Base-by-base conservation (phyloP, 495 filamentous ascomycete species). In the Bathelium albidoporum region DNA sequence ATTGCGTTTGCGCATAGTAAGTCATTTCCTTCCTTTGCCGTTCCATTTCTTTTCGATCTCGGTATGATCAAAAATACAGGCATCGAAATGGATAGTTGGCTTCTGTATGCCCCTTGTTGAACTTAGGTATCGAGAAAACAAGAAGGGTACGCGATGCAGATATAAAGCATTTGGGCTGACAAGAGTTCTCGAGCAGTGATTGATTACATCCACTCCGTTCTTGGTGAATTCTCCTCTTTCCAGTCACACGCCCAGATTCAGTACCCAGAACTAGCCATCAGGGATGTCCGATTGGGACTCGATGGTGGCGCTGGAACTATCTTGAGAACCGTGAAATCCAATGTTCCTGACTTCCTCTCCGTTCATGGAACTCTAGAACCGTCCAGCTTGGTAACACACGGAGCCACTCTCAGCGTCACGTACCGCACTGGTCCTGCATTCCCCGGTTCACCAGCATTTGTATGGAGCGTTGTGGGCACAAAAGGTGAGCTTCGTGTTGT, bases 401-500 rank as follows among this genome's bases (percentile, higher is more conserved):
- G 59, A 16, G 62, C 62, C 20, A 59, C 63, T 0, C 60, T 84
- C 14, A 75, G 78, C 4, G 55, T 78, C 55, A 73, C 75, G 14
- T 74, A 82, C 59, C 78, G 82, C 12, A 75, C 73, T n/a, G 82
- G 81, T 0, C 72, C 74, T 58, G 72, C 78, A 1, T 82, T 82
- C 64, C 75, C 77, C 0, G 77, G 76, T 1, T 75, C 76, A 0
- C 76, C 76, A 1, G 77, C 74, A 0, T 73, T 84, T 16, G 65
- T 75, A 20, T 87, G 83, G 85, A 73, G 69, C 0, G 81, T 87
- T 52, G 74, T 77, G 34, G 82, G 83, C 58, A 74, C 78, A 29
- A 79, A 77, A 65, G 83, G 83, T 4, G 81, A 85, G 70, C 78
- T 86, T 20, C 72, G 75, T 24, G 69, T 86, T 22, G 34, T 64